These are phyloP conservation scores for Lentinula boryana DNA, from an alignment of 768 basidiomycete genomes.

Conservation along the genomic window DNA sequence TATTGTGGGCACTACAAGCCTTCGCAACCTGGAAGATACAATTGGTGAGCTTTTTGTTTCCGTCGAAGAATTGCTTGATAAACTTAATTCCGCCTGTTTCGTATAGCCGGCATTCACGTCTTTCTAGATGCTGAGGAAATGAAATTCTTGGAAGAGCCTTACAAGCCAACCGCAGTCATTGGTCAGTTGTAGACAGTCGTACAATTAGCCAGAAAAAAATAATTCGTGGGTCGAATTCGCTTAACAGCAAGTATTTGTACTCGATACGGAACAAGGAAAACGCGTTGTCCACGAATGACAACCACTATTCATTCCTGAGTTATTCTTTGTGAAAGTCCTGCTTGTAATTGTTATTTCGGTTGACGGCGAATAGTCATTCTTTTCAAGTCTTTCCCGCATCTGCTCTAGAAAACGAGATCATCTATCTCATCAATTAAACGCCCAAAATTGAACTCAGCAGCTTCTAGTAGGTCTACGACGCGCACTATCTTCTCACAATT, in stretches of 20 bases:
- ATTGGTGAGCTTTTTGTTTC: slow-evolving; percentile 21
- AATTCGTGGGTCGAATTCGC: neutral
- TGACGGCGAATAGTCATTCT: no score
- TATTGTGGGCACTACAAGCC: slow-evolving; percentile 35
- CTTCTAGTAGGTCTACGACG: no score
- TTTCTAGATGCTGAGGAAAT: slow-evolving; percentile 25
- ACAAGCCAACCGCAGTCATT: slow-evolving; percentile 12
- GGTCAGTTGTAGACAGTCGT: slow-evolving; percentile 3
- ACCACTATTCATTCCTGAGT: no score
- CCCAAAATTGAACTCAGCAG: no score
- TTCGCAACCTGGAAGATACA: slow-evolving; percentile 33
- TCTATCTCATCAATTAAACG: no score
- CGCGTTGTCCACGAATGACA: neutral
- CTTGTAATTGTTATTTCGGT: no score
- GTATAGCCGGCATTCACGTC: neutral
- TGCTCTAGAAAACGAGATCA: no score
- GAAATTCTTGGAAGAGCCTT: slow-evolving; percentile 31
- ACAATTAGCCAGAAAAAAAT: no score
- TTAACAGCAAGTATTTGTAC: neutral
- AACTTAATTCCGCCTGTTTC: neutral
- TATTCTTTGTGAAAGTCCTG: no score
- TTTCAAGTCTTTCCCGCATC: no score
- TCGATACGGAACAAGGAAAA: neutral
- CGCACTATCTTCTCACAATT: no score
- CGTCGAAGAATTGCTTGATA: neutral